Evolutionary conservation across 139 green algal species (phyloP).

Genomic region (Medakamo hakoo): DNA sequence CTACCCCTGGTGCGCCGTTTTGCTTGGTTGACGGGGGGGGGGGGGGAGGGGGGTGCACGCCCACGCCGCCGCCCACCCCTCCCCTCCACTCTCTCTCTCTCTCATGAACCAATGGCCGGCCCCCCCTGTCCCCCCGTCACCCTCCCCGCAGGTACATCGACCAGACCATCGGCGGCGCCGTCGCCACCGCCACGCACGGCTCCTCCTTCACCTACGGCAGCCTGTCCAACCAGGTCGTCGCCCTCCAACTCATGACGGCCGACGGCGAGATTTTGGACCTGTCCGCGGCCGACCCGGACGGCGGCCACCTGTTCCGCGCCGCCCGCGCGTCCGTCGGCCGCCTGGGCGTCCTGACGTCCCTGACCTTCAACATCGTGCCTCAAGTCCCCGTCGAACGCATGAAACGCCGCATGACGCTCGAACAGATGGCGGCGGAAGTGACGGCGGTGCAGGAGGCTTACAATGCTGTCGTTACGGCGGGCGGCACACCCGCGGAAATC

Average conservation of each 20-base stretch:
- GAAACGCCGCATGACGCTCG: slow-evolving; percentile 6
- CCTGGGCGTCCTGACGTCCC: slow-evolving; percentile 50
- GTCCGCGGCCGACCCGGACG: slow-evolving; percentile 28
- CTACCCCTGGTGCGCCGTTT: no score
- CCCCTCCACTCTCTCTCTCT: no score
- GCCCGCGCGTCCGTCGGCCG: slow-evolving; percentile 32
- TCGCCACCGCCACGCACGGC: slow-evolving; percentile 68
- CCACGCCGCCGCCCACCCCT: no score
- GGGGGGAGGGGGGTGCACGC: no score
- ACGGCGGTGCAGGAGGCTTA: slow-evolving; percentile 25
- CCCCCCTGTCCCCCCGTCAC: no score
- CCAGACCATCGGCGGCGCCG: slow-evolving; percentile 68
- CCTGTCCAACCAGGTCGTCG: slow-evolving; percentile 48
- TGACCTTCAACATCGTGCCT: slow-evolving; percentile 29
- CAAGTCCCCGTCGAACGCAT: slow-evolving; percentile 11
- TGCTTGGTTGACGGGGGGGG: no score
- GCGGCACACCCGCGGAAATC: background rate
- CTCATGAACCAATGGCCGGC: no score
- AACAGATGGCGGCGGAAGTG: slow-evolving; percentile 14
- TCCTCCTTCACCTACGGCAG: slow-evolving; percentile 34
- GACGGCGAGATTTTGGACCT: slow-evolving; percentile 54
- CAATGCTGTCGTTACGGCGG: slow-evolving; percentile 6
- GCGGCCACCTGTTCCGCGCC: slow-evolving; percentile 38
- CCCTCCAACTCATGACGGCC: slow-evolving; percentile 43
- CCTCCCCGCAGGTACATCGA: no score